Percentiles rank a stretch among this genome's conserved stretches.
Evolutionary conservation across 2,329 filamentous ascomycete genomes (phyloP).

Genomic region (Didymella pomorum): DNA sequence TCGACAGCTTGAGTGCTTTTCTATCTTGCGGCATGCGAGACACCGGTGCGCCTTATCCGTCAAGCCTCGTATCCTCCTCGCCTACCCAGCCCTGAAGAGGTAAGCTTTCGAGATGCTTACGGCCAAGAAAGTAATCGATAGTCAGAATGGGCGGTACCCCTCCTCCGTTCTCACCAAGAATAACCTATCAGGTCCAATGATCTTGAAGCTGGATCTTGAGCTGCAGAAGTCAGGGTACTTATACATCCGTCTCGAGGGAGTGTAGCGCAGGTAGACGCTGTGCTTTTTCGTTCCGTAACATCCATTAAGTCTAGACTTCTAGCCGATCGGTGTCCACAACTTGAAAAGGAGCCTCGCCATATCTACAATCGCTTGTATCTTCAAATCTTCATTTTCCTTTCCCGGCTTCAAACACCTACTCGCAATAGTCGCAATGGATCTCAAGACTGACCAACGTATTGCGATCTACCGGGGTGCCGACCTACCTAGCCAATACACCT

Average conservation of each 20-base stretch:
- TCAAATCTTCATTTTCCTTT: not conserved
- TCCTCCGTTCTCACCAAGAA: constrained; percentile 11
- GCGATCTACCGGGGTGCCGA: constrained; percentile 63
- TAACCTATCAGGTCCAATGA: not conserved
- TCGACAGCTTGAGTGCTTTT: not conserved
- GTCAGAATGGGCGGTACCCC: constrained; percentile 5
- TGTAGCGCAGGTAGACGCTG: not conserved
- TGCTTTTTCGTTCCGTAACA: not conserved
- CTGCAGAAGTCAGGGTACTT: constrained; percentile 2
- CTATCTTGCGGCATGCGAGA: not conserved
- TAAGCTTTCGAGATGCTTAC: constrained; percentile 14
- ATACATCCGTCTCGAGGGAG: not conserved
- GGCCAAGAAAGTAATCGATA: constrained; percentile 7
- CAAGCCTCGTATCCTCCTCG: constrained; percentile 13
- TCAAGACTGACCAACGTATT: constrained; percentile 22
- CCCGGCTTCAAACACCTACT: not conserved
- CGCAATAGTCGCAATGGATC: not conserved
- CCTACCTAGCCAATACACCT: constrained; percentile 55
- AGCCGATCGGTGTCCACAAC: not conserved
- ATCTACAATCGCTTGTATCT: not conserved
- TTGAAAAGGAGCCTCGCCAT: not conserved
- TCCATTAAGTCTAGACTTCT: not conserved
- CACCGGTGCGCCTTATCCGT: not conserved
- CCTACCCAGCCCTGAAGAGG: constrained; percentile 9
- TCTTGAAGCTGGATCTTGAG: not conserved